Percentiles rank a stretch among this genome's conserved stretches.
Evolutionary conservation across 306 rosid species (phyloP).

Genomic region (Malus fusca): DNA sequence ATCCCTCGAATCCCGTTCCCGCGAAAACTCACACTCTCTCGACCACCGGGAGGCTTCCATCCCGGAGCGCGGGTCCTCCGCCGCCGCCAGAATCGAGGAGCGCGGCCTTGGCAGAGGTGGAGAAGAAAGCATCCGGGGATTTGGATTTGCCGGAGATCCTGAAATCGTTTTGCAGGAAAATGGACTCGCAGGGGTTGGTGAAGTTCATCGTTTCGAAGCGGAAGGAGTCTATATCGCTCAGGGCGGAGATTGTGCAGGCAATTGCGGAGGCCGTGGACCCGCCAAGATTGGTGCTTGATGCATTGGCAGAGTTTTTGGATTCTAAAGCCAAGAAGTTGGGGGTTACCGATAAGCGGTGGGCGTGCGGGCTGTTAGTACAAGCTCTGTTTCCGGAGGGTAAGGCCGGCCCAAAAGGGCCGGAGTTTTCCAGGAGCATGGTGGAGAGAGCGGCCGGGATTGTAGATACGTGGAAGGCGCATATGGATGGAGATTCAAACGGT

Average conservation of each 20-base stretch:
- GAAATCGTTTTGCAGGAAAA: constrained; percentile 47
- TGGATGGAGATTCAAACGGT: constrained; percentile 27
- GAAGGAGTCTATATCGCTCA: constrained; percentile 54
- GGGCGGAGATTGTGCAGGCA: constrained; percentile 49
- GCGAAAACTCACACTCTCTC: constrained; percentile 42
- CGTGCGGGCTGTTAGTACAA: constrained; percentile 65
- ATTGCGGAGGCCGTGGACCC: constrained; percentile 72
- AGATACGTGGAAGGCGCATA: constrained; percentile 56
- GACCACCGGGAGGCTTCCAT: constrained; percentile 42
- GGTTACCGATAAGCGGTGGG: constrained; percentile 79
- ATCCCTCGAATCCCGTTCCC: constrained; percentile 36
- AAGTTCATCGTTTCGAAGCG: constrained; percentile 55
- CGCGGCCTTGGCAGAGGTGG: constrained; percentile 53
- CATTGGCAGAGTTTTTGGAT: constrained; percentile 48
- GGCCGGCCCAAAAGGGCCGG: constrained; percentile 7
- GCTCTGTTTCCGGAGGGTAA: constrained; percentile 42
- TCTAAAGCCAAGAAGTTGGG: constrained; percentile 47
- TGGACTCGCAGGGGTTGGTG: constrained; percentile 52
- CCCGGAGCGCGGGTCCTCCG: constrained; percentile 50
- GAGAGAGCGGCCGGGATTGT: constrained; percentile 42
- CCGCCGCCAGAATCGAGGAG: constrained; percentile 42
- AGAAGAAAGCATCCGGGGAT: neutral
- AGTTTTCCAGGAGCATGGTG: constrained; percentile 33
- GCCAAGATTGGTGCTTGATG: constrained; percentile 49
- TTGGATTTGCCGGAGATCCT: constrained; percentile 37